phyloP scores from a whole-genome alignment of 2,329 filamentous ascomycete genomes.

The Camptophora hylomeconis region DNA sequence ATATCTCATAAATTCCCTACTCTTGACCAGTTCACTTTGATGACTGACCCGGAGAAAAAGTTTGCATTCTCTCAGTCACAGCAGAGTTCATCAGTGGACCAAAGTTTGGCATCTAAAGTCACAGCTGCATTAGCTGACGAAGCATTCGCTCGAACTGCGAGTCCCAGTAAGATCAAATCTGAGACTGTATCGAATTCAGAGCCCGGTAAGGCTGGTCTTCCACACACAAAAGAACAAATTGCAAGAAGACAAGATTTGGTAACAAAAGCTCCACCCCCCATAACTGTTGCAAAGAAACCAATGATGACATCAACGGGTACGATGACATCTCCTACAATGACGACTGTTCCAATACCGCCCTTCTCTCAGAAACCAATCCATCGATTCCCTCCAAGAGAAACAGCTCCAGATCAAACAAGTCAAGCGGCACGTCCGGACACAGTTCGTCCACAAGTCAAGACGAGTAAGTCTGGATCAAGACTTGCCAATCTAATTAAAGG shows the following conservation, averaged over 20 bases:
- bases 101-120: constrained; percentile 51
- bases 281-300: constrained; percentile 32
- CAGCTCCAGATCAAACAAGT: background rate
- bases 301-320: constrained; percentile 60
- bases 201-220: too few relatives aligned
- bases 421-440: too few relatives aligned
- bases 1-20: constrained; percentile 77
- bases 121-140: constrained; percentile 71
- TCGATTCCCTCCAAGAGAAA: constrained; percentile 35
- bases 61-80: constrained; percentile 63
- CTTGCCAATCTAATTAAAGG: constrained; percentile 20
- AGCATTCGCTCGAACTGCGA: constrained; percentile 49
- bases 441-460: constrained; percentile 14
- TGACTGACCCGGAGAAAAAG: constrained; percentile 71
- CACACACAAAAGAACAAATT: too few relatives aligned
- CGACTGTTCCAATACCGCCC: constrained; percentile 23
- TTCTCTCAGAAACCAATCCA: constrained; percentile 34
- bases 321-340: constrained; percentile 52
- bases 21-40: constrained; percentile 79
- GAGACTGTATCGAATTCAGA: too few relatives aligned
- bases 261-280: constrained; percentile 6
- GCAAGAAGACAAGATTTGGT: constrained; percentile 14
- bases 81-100: constrained; percentile 33
- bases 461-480: constrained; percentile 22
- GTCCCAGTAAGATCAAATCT: constrained; percentile 20